Evolutionary conservation across 2,329 filamentous ascomycete species (phyloP), one percentile per base, ranked within the genome.

Genomic region (Elsinoe necatrix): DNA sequence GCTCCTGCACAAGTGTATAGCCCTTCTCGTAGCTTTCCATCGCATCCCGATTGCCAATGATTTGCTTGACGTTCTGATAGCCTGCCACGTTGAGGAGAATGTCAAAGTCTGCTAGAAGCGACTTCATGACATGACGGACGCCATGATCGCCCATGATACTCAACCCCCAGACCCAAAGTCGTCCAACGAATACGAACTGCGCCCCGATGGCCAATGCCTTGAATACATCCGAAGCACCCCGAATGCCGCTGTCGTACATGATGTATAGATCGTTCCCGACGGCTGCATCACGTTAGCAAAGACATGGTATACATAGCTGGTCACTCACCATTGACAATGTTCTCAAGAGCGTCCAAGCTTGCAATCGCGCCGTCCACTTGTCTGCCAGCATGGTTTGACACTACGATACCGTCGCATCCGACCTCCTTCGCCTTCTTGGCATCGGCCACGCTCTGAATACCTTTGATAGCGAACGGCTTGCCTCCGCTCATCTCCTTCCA

Each of bases 331-430:
- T 75, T 70, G 1, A 75, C 76, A 57, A 84, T 83, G 58, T 76
- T 77, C 69, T 83, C 80, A 60, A 84, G 63, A 1, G 79, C 80
- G 65, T 84, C 81, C 52, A 84, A 66, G 63, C 76, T 80, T 11
- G 76, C 80, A 57, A 80, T 72, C 2, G 81, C 80, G 0, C 81
- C 81, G 61, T 84, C 81, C 1, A 84, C 78, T 67, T 84, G 80
- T 18, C 85, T 69, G 0, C 85, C 85, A 1, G 85, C 86, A 66
- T 89, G 86, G 62, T 89, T 89, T 12, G 77, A 81, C 1, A 89
- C 73, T 1, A 89, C 77, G 48, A 89, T 85, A 0, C 81, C 85
- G 61, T 88, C 80, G 2, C 80, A 79, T 0, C 82, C 84, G 11
- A 76, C 64, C 54, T 84, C 76, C 34, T 83, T 75, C 1, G 82